Base-by-base conservation (phyloP, 2,329 filamentous ascomycete genomes). In the Cryphonectria carpinicola region DNA sequence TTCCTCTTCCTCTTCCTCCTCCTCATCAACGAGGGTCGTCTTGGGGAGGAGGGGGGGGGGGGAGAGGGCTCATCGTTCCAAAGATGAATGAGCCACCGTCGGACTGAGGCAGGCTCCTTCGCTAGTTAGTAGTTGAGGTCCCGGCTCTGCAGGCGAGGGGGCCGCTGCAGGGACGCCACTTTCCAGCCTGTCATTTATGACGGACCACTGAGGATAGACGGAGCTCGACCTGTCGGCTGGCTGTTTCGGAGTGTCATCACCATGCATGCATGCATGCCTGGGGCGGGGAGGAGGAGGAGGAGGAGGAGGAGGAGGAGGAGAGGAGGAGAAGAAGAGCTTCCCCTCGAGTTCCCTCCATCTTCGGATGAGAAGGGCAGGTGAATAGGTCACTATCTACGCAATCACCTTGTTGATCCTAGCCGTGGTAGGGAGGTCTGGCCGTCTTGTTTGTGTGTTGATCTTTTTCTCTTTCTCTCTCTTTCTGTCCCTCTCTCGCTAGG, bases 101-200 rank as follows among this genome's bases (percentile, higher is more conserved):
- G 4, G 32, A 32, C 32, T 32, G 17, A 60, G 56, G 56, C 56
- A 60, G 32, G 56, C 35, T 13, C 25, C 13, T 65, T 43, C 7
- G 41, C 63, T 35, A 46, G 25, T 65, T 25, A 11, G n/a, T 35
- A 46, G 25, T 65, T 25, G 22, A 35, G 63, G 63, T 11, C 37
- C 32, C 63, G 25, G 41, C 43, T 46, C 41, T 35, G 28, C 66
- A 66, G 43, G 43, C 49, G 63, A 69, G 66, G 35, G 46, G 49
- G 60, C 68, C 68, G 68, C 70, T 54, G 41, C 56, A 35, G 28
- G 62, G 58, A 69, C 64, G 66, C 66, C 66, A 68, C 37, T 35
- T 43, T 43, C 25, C 46, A 65, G 56, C 17, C 66, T 72, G 66
- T 72, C 68, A 72, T 72, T 72, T 72, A 62, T 72, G 69, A 71